phyloP scores from a whole-genome alignment of 1,284 basidiomycete genomes.

The Rhodotorula sp. region DNA sequence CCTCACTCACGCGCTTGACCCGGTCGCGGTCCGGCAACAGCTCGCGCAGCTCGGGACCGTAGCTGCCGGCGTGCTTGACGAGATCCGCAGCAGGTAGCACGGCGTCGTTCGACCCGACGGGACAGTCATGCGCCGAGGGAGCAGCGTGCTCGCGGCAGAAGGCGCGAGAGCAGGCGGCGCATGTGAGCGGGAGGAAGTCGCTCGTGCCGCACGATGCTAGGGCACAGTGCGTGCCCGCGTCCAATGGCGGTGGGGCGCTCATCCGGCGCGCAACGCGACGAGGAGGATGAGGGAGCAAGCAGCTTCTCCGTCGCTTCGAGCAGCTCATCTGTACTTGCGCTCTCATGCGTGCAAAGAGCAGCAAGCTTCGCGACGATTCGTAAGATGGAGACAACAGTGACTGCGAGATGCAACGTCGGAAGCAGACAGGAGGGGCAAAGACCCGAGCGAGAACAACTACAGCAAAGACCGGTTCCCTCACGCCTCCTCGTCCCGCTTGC shows the following conservation, averaged over 20 bases:
- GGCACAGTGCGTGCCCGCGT: slow-evolving; percentile 28
- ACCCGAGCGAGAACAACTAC: no score
- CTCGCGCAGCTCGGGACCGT: slow-evolving; percentile 12
- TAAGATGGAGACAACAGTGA: no score
- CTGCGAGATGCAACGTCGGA: no score
- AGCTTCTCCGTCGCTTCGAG: no score
- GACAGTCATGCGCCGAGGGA: slow-evolving; percentile 18
- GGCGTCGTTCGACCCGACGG: slow-evolving; percentile 6
- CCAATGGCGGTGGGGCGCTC: slow-evolving; percentile 1
- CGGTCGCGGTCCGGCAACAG: slow-evolving; percentile 34
- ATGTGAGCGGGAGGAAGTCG: slow-evolving; percentile 36
- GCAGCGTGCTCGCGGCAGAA: slow-evolving; percentile 55
- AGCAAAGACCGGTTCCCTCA: neutral
- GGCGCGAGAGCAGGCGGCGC: slow-evolving; percentile 11
- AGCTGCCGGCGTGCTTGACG: neutral
- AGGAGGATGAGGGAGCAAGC: neutral
- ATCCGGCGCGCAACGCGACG: neutral
- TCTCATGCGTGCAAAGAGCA: no score
- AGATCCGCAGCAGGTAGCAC: neutral
- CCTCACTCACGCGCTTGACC: neutral
- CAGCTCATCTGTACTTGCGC: no score
- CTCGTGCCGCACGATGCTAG: slow-evolving; percentile 11
- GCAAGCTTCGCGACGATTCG: no score
- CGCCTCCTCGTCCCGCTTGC: slow-evolving; percentile 52
- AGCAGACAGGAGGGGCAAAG: no score